Evolutionary conservation across 1,284 basidiomycete genomes (phyloP), one percentile per base, ranked within the genome.

Genomic region (Cryptococcus sp.): DNA sequence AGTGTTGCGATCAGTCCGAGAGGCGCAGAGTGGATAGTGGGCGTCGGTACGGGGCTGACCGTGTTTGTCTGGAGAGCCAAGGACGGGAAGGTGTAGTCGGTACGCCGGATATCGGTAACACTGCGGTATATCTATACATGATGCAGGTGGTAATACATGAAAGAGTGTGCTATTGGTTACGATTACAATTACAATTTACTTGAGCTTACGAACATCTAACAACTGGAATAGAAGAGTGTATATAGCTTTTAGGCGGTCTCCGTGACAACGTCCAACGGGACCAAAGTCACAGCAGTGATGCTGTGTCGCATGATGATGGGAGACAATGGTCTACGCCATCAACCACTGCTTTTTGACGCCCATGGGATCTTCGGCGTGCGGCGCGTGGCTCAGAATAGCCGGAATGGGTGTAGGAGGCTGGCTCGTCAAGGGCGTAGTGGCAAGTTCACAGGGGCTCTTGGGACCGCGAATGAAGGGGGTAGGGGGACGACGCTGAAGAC

Each of bases 311-410:
- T 13, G 30, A 35, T 35, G 10, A 13, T 10, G 2, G 10, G 30
- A 35, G 30, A 30, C 10, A 35, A 8, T 35, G 30, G 30, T 40
- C 53, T 30, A 65, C 42, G 61, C 50, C 64, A 70, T 69, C 45
- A 72, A 57, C 70, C 70, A 72, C 17, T 54, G 42, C 63, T 70
- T 70, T 51, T 70, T 50, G 11, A 72, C 63, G 0, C 67, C 67
- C 70, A 70, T 70, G 3, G 66, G 55, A 54, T 69, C 70, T 25
- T 65, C 57, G n/a, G 30, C 49, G n/a, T 65, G 48, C 17, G 51
- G 39, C n/a, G 51, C 55, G 45, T 69, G 63, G 2, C 45, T 46
- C 63, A 68, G 55, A n/a, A 50, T 23, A 13, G 39, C 13, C 8
- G 17, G 15, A 13, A 38, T 20, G 13, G 57, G 52, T 3, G 54